Percentiles rank a stretch among this genome's conserved stretches.
Conservation (phyloP, 345 rosid genomes). For the Salix dunnii region DNA sequence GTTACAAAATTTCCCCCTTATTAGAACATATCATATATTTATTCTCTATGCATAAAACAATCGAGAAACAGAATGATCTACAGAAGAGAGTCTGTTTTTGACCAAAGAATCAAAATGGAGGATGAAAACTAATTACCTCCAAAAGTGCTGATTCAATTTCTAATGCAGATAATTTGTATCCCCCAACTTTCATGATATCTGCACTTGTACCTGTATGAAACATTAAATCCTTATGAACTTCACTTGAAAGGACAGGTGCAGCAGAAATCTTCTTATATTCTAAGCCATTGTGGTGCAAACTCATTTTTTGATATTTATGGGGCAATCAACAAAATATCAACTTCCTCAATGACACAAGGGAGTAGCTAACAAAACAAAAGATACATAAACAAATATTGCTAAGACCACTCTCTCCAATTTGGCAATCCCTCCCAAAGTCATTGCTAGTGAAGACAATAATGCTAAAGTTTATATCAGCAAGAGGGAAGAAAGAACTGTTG, state of each 20-base stretch:
- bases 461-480: too few relatives aligned
- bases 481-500: too few relatives aligned
- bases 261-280: background rate
- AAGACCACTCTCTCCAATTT: too few relatives aligned
- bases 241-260: background rate
- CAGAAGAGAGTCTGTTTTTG: background rate
- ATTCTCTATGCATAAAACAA: background rate
- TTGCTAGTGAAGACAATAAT: too few relatives aligned
- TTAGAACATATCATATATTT: background rate
- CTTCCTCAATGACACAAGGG: background rate
- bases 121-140: slow-evolving; percentile 47
- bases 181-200: slow-evolving; percentile 97
- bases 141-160: slow-evolving; percentile 88
- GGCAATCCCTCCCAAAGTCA: too few relatives aligned
- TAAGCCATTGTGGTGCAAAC: background rate
- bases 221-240: background rate
- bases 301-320: background rate
- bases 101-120: background rate
- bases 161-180: slow-evolving; percentile 91
- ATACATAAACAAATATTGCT: background rate
- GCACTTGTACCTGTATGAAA: slow-evolving; percentile 67
- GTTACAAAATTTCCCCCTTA: background rate
- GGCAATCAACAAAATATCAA: background rate
- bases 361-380: background rate
- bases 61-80: background rate